Evolutionary conservation across 768 basidiomycete species (phyloP).

Genomic region (Trametes elegans): DNA sequence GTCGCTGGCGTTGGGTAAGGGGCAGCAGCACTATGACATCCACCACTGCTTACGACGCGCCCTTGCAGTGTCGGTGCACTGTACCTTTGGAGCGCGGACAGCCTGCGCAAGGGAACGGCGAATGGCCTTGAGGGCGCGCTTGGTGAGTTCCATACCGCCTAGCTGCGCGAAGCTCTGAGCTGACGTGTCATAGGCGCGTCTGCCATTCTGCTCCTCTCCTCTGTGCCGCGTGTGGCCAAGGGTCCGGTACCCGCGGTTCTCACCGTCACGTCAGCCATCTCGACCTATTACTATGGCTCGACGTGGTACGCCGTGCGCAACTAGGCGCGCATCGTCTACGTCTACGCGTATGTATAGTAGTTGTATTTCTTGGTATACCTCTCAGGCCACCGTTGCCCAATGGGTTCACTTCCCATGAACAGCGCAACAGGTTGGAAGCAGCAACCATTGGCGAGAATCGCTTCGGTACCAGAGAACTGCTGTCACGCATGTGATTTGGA

Average conservation of each 20-base stretch:
- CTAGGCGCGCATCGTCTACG: background rate
- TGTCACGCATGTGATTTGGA: too few species aligned
- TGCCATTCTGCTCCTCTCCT: constrained; percentile 63
- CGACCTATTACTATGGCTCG: constrained; percentile 69
- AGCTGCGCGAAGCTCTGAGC: background rate
- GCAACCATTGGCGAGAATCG: too few species aligned
- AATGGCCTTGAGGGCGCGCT: constrained; percentile 80
- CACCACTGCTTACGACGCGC: background rate
- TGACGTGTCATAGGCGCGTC: constrained; percentile 57
- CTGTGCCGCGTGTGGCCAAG: constrained; percentile 67
- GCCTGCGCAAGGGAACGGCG: constrained; percentile 66
- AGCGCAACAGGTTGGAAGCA: too few species aligned
- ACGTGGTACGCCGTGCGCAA: constrained; percentile 39
- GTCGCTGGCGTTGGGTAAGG: constrained; percentile 78
- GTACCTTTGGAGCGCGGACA: constrained; percentile 77
- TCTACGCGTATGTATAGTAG: constrained; percentile 10
- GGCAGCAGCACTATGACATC: too few species aligned
- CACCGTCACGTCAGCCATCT: constrained; percentile 55
- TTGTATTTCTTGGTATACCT: constrained; percentile 9
- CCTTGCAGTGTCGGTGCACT: constrained; percentile 65
- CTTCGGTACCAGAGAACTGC: too few species aligned
- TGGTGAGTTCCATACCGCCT: constrained; percentile 40
- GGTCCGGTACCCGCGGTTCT: constrained; percentile 71
- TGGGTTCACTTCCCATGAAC: too few species aligned
- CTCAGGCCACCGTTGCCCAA: too few species aligned